Evolutionary conservation across 495 filamentous ascomycete genomes (phyloP), one percentile per base, ranked within the genome.

Genomic region (Friedmanniomyces endolithicus): DNA sequence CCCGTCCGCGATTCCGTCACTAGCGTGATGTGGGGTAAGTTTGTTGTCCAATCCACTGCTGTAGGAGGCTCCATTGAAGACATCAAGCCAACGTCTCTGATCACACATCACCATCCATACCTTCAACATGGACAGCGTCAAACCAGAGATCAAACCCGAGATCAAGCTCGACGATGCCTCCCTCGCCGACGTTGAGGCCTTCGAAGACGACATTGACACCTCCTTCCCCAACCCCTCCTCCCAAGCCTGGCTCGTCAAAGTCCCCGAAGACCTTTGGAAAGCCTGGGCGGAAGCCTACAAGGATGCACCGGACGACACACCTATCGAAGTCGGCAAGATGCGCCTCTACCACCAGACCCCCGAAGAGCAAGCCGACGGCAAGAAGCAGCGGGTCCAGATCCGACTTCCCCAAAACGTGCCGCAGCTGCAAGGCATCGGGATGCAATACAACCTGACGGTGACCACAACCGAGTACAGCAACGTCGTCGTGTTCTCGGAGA

Each of bases 401-500:
- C 71, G 74, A 50, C 64, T 82, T 27, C 68, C 71, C 24, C 51
- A n/a, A 35, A 72, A 79, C 29, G 63, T 80, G 16, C 70, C 77
- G 1, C 72, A 80, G 48, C 83, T 87, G 61, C 71, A 78, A 50
- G 69, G 78, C 1, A 71, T 94, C 17, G 87, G 88, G 1, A 87
- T 86, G 62, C 87, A 94, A 65, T 97, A 95, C 69, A 74, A 81
- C 45, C 71, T 97, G 49, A 78, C 87, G 14, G 64, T 85, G 55
- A 81, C 74, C 53, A 83, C 78, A 62, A 60, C 72, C 62, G 65
- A 78, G 59, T 68, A 82, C 47, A 70, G 78, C 64, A 98, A 96
- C 64, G 90, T 86, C 8, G 95, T 80, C 64, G 70, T 96, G 39
- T 97, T 97, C 64, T 85, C 84, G 16, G 90, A 97, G 68, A 88